Evolutionary conservation across 768 basidiomycete species (phyloP).

Genomic region (Podaxis carcinomalis): DNA sequence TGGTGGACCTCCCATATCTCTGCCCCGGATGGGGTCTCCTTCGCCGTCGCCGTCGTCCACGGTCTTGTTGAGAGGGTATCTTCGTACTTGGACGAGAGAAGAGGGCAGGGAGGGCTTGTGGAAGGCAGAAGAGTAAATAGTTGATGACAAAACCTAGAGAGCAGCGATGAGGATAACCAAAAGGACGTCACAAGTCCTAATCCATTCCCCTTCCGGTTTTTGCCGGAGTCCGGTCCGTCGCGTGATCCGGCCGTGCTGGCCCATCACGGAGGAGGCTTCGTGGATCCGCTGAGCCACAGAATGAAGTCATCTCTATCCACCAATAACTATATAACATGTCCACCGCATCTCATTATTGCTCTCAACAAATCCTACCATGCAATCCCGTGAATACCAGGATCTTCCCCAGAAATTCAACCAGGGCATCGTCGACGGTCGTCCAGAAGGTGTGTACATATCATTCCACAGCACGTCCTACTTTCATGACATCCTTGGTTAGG

Average conservation of each 20-base stretch:
- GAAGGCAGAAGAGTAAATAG: background rate
- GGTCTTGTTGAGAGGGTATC: constrained; percentile 16
- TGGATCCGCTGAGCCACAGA: background rate
- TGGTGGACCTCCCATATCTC: constrained; percentile 55
- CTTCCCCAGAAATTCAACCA: constrained; percentile 3
- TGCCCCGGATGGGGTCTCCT: constrained; percentile 41
- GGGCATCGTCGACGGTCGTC: constrained; percentile 12
- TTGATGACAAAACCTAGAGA: background rate
- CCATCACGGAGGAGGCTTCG: background rate
- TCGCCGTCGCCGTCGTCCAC: background rate
- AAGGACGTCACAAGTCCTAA: background rate
- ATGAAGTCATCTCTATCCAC: background rate
- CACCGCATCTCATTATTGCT: background rate
- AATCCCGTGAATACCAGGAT: background rate
- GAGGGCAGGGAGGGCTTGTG: constrained; percentile 11
- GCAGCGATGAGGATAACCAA: background rate
- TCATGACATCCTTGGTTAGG: background rate
- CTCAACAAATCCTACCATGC: background rate
- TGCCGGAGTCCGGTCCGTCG: constrained; percentile 12
- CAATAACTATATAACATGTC: background rate
- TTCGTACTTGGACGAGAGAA: constrained; percentile 15
- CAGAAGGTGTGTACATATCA: background rate
- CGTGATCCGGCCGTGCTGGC: background rate
- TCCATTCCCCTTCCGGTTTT: constrained; percentile 16
- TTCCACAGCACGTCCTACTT: too few species aligned